These are phyloP conservation scores for Quillaja saponaria DNA, from an alignment of 306 rosid genomes.

Conservation along the genomic window DNA sequence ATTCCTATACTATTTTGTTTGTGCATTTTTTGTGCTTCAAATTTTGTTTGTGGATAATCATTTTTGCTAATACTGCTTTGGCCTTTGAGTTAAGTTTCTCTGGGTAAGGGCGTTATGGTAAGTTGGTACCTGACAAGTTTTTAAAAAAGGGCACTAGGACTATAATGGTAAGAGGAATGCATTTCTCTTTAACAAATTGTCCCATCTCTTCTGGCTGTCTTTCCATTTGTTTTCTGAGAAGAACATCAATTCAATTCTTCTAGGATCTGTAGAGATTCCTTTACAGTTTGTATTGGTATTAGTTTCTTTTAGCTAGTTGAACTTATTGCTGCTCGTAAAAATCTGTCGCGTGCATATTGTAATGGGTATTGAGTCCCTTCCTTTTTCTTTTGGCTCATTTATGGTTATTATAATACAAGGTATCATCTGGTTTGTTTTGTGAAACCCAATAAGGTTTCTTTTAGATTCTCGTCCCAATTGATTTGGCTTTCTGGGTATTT, in stretches of 20 bases:
- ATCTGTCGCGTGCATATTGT: constrained; percentile 25
- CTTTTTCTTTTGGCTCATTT: constrained; percentile 33
- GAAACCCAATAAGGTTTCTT: constrained; percentile 38
- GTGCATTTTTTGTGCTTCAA: no score
- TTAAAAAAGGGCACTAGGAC: constrained; percentile 16
- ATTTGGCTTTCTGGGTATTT: constrained; percentile 39
- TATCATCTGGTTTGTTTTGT: constrained; percentile 42
- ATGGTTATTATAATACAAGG: constrained; percentile 20
- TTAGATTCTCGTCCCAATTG: constrained; percentile 24
- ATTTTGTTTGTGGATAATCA: no score
- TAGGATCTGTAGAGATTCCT: constrained; percentile 52
- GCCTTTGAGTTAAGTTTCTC: no score
- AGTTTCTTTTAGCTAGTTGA: constrained; percentile 32
- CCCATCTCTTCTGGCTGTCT: constrained; percentile 40
- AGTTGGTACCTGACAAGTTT: constrained; percentile 27
- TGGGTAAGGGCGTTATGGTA: constrained; percentile 6
- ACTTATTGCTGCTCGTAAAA: constrained; percentile 22
- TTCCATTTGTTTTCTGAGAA: constrained; percentile 35
- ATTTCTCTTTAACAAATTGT: constrained; percentile 5
- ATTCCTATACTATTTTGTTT: no score
- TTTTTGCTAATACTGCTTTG: no score
- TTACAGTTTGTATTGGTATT: constrained; percentile 34
- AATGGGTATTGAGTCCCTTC: constrained; percentile 20
- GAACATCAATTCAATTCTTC: constrained; percentile 29
- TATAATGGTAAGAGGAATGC: constrained; percentile 10